These are phyloP conservation scores for Myxozyma lipomycoides DNA, from an alignment of 805 yeast genomes.

Conservation along the genomic window DNA sequence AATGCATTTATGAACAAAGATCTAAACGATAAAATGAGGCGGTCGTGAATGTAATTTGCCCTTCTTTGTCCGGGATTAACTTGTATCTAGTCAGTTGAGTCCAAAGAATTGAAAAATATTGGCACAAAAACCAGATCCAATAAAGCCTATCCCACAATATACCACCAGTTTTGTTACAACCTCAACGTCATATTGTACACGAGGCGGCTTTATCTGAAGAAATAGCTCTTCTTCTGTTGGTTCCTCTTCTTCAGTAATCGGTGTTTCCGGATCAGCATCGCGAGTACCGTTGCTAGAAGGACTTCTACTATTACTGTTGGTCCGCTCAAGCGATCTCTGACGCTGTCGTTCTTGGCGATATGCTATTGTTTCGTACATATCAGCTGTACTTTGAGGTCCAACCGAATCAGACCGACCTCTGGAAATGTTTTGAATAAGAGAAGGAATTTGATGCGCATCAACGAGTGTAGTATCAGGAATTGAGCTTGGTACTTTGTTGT, in stretches of 20 bases:
- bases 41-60: too few relatives aligned
- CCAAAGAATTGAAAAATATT: neutral
- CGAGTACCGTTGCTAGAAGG: neutral
- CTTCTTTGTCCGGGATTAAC: too few relatives aligned
- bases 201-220: constrained; percentile 34
- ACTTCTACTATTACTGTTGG: neutral
- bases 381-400: constrained; percentile 44
- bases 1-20: too few relatives aligned
- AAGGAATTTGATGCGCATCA: constrained; percentile 35
- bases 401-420: constrained; percentile 37
- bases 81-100: too few relatives aligned
- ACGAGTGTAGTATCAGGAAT: constrained; percentile 37
- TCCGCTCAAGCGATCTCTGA: constrained; percentile 15
- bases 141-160: constrained; percentile 72
- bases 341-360: constrained; percentile 33
- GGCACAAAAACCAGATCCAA: constrained; percentile 39
- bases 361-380: constrained; percentile 40
- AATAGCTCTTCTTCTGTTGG: constrained; percentile 29
- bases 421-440: constrained; percentile 32
- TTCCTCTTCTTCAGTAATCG: constrained; percentile 8
- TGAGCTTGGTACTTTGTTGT: constrained; percentile 36
- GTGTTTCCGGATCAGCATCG: neutral
- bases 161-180: constrained; percentile 72
- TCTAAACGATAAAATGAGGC: too few relatives aligned
- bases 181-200: constrained; percentile 63